Base-by-base conservation (phyloP, 768 basidiomycete genomes). In the Cyclocybe cylindracea region DNA sequence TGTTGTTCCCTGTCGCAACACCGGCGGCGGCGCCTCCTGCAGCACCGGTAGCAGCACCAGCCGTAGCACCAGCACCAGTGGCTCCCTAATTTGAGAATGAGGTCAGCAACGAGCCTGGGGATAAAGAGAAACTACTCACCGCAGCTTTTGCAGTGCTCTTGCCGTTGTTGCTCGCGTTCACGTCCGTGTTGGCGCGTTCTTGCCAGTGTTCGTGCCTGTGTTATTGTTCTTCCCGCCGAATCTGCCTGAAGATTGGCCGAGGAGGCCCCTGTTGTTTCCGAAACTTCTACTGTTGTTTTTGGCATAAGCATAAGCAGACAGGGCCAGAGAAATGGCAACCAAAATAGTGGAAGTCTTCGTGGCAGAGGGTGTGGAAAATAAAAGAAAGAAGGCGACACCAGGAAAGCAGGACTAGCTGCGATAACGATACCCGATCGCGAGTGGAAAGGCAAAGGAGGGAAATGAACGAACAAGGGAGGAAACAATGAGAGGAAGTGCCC, bases 271-370 rank as follows among this genome's bases (percentile, higher is more conserved):
- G 56, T 59, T 54, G 50, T 57, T 57, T 55, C 55, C 57, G 44
- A 59, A 62, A 49, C 56, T 50, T 53, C 58, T 60, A 8, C 60
- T 53, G 37, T 59, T 60, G 36, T 42, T 38, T 42, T 57, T 61
- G 19, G 56, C 56, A 10, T 57, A 61, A 50, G 68, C 68, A 47
- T 56, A 60, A 24, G 59, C 66, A 42, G 66, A 60, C 43, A 70
- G 56, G 35, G 63, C 64, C 46, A 71, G 50, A n/a, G 65, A 60
- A 48, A 69, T 59, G 47, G 59, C 60, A 46, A 66, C 55, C 46
- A 67, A 40, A 47, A 69, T 32, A n/a, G 61, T 53, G 24, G 67
- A 55, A 50, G 60, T 59, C 68, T 67, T 71, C 70, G 70, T 71
- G 39, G 46, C 64, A 57, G 54, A 58, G 47, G 48, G 33, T 40